Base-by-base conservation (phyloP, 2,329 filamentous ascomycete species). In the Fusarium citri region DNA sequence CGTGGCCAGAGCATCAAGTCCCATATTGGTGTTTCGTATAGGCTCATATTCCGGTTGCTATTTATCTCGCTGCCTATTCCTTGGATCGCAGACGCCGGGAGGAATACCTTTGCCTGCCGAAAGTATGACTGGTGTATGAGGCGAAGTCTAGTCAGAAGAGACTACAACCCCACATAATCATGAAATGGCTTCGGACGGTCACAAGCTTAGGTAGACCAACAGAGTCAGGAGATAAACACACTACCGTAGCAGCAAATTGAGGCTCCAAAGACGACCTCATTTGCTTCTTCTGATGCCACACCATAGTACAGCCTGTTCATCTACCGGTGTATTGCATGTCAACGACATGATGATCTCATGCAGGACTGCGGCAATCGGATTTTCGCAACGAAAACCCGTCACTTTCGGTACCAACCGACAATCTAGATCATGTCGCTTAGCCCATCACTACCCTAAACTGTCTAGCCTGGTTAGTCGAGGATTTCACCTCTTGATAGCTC, bases 391-490 rank as follows among this genome's bases (percentile, higher is more conserved):
- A 37, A 37, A 37, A n/a, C 9, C 34, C 34, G 18, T 37, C 18
- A 37, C 34, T 56, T 47, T 46, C 45, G 45, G 25, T 51, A 46
- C 54, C 28, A 40, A 23, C 41, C 41, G 41, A 23, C 11, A 40
- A 9, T 37, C 46, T 48, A 48, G 46, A 48, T 37, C 31, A 40
- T 7, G 26, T 57, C 55, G 46, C 37, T 25, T 57, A 18, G 31
- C 20, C 8, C 22, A 11, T 26, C 8, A 42, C 55, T 53, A 20
- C 11, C 55, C 47, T 25, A n/a, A 57, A 53, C 10, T 8, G 34
- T 53, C 55, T 54, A 30, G 25, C n/a, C 20, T 20, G 7, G 20
- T 20, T 12, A 8, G 31, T 25, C 6, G 15, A 18, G n/a, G 16
- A n/a, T 16, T 54, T 26, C 31, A 50, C 18, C 8, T 48, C 46